Base-by-base conservation (phyloP, 805 yeast species). In the Lachancea waltii region DNA sequence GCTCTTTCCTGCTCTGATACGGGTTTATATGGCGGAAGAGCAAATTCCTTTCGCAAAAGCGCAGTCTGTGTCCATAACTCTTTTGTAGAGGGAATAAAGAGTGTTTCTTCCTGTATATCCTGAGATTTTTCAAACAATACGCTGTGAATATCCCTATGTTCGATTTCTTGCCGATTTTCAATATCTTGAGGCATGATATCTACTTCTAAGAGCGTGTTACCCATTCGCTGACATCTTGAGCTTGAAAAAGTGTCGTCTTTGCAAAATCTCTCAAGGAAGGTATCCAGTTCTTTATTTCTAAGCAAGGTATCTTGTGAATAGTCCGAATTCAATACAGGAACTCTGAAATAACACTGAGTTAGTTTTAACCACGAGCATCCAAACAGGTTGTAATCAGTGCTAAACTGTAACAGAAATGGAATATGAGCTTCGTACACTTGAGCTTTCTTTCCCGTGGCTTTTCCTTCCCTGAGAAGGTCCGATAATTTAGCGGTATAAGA, bases 391-490 rank as follows among this genome's bases (percentile, higher is more conserved):
- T 72, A 86, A 54, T 92, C 98, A 0, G 83, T 68, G 19, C 85
- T 57, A 52, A 90, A 86, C 53, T 92, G 97, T 5, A 85, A 58
- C 1, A 74, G 53, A 48, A 68, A 81, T 0, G 95, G 87, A 9
- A 90, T 69, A 53, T 92, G 97, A 0, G 87, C 68, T 51, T 92
- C 98, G 55, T 66, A 85, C 0, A 79, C 75, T 32, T 77, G 79
- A 10, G 64, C 45, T 0, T 50, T 41, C 15, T 51, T 52, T 3
- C 66, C 68, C 27, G 63, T 47, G 1, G 74, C 50, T 3, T 59
- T 60, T 0, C 79, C 79, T 32, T 59, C 59, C 36, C 72, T 45
- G 3, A 76, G 47, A 60, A 70, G 34, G 62, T 70, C 71, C 41
- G 81, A 64, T 4, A 86, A 57, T 38, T 84, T 68, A 3, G 73